phyloP scores from a whole-genome alignment of 768 basidiomycete species.

The Suillus weaverae region DNA sequence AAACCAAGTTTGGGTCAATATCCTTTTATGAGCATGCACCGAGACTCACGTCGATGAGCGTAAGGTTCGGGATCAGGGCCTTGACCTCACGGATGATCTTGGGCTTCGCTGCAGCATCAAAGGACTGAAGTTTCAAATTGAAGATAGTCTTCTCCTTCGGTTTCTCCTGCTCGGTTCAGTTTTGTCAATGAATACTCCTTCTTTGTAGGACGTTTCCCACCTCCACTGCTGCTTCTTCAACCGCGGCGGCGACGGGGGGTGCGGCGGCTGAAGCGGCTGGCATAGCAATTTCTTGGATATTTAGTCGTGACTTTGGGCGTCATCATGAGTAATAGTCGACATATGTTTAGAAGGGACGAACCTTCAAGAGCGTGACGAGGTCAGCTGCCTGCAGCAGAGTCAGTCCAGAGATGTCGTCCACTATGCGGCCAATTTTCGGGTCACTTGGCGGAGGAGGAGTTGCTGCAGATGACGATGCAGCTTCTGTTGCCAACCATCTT shows the following conservation, averaged over 20 bases:
- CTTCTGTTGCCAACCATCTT: slow-evolving; percentile 57
- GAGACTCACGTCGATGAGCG: slow-evolving; percentile 87
- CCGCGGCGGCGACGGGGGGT: slow-evolving; percentile 53
- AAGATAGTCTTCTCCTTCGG: slow-evolving; percentile 99
- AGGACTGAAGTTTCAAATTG: slow-evolving; percentile 92
- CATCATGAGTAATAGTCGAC: slow-evolving; percentile 1
- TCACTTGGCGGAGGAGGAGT: slow-evolving; percentile 51
- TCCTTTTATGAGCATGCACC: not conserved
- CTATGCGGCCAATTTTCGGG: slow-evolving; percentile 76
- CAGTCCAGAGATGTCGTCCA: slow-evolving; percentile 88
- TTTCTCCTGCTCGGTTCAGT: slow-evolving; percentile 60
- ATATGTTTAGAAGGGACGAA: slow-evolving; percentile 29
- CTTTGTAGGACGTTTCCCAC: slow-evolving; percentile 39
- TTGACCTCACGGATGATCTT: slow-evolving; percentile 99
- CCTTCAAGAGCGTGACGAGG: slow-evolving; percentile 90
- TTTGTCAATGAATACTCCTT: not conserved
- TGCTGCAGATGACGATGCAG: slow-evolving; percentile 44
- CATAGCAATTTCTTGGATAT: slow-evolving; percentile 97
- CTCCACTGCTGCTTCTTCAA: slow-evolving; percentile 63
- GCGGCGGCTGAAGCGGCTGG: slow-evolving; percentile 70
- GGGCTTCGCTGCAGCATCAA: slow-evolving; percentile 88
- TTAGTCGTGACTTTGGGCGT: slow-evolving; percentile 70
- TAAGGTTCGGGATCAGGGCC: slow-evolving; percentile 91
- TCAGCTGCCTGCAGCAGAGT: slow-evolving; percentile 95
- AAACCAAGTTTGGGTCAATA: slow-evolving; percentile 1